Base-by-base conservation (phyloP, 1,139 yeast species). In the Arxiozyma slooffiae region DNA sequence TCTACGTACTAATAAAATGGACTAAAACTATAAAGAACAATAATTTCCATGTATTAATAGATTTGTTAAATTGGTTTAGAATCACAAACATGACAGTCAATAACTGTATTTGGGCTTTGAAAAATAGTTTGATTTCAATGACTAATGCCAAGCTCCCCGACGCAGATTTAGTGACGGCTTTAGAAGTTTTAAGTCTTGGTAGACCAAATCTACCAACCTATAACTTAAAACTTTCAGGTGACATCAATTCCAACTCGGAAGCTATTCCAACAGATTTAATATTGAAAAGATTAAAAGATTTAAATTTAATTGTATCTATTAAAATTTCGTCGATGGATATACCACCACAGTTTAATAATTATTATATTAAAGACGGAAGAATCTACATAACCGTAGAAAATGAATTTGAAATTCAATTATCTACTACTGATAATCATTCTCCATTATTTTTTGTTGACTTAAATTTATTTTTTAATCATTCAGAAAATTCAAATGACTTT, bases 1-100 rank as follows among this genome's bases (percentile, higher is more conserved):
- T 90, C 2, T 89, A 87, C 58, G 95, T 95, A 4, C 70, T 92
- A 47, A 79, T 85, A 45, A 89, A 89, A 67, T 92, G 97, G 97
- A 80, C 95, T 1, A 63, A 64, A 41, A 67, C 70, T 6, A 75
- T 78, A 36, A 81, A 80, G 36, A 75, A 90, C 14, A 75, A 79
- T 49, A 88, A 85, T 51, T 81, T 90, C 50, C 79, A 83, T 39
- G 76, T 76, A 50, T 73, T 89, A 57, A 89, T 92, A 52, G 97
- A 92, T 67, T 74, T 90, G 24, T 79, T 92, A 54, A 85, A 86
- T 53, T 90, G 95, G 94, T 74, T 90, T 46, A 74, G 95, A 54
- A 89, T 87, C 53, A 95, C 89, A 58, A 81, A 83, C 55, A 80
- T 80, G 64, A 78, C 83, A 50, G 80, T 79, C 50, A 69, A 76